Conservation (phyloP, 257 asterid species). For the Solanum pimpinellifolium region DNA sequence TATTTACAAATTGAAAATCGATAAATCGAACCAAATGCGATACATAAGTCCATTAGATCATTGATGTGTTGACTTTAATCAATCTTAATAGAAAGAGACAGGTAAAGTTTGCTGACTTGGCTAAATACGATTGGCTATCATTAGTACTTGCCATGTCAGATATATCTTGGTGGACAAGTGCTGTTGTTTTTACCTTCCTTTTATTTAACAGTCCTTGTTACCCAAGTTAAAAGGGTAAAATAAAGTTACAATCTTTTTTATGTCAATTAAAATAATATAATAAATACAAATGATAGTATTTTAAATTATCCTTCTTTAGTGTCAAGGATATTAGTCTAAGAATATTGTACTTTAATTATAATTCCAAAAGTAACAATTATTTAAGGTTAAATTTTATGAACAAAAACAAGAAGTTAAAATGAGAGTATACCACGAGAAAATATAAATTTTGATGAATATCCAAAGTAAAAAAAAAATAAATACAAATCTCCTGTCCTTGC, state of each 20-base stretch:
- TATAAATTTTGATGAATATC: not conserved
- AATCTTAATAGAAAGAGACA: not conserved
- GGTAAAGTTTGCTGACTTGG: not conserved
- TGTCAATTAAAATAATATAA: not conserved
- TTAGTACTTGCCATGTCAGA: not conserved
- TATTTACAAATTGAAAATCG: too few species aligned
- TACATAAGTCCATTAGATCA: not conserved
- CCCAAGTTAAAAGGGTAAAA: not conserved
- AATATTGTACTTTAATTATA: too few species aligned
- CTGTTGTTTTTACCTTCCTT: not conserved
- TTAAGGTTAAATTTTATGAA: too few species aligned
- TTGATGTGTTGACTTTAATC: not conserved
- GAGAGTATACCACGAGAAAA: not conserved
- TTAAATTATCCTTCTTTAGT: not conserved
- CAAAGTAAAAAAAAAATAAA: not conserved
- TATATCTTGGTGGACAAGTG: not conserved
- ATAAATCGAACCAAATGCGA: too few species aligned
- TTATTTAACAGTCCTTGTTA: not conserved
- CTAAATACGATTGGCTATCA: not conserved
- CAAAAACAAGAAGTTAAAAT: too few species aligned
- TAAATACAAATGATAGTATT: not conserved
- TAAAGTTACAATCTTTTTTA: too few species aligned
- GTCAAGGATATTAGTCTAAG: not conserved
- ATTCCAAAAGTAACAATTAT: accelerated
- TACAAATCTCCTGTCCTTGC: not conserved